Evolutionary conservation across 208 protist genomes (phyloP).

Genomic region (Trypanosoma mega): DNA sequence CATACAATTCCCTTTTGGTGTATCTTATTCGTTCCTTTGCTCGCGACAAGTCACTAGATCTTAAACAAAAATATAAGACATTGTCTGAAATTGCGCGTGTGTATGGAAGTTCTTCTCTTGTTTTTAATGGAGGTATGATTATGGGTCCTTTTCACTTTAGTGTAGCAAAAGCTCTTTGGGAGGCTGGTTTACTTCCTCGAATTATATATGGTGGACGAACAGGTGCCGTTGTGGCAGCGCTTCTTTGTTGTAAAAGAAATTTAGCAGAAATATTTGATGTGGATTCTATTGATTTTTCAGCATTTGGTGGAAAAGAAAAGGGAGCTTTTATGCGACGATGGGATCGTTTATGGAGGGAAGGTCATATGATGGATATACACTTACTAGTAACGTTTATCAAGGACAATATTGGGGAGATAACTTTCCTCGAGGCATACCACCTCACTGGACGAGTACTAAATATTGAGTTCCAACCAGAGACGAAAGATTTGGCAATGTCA

Average conservation of each 20-base stretch:
- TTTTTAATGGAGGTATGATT: slow-evolving; percentile 60
- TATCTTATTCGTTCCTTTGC: slow-evolving; percentile 29
- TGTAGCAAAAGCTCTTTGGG: slow-evolving; percentile 63
- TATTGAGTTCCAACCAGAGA: slow-evolving; percentile 50
- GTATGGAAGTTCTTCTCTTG: slow-evolving; percentile 56
- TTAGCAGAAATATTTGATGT: slow-evolving; percentile 24
- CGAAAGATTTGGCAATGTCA: neutral
- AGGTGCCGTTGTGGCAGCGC: slow-evolving; percentile 62
- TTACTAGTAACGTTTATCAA: slow-evolving; percentile 52
- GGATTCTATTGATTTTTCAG: slow-evolving; percentile 12
- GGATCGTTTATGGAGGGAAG: slow-evolving; percentile 33
- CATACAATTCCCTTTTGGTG: slow-evolving; percentile 59
- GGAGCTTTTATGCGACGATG: slow-evolving; percentile 14
- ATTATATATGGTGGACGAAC: slow-evolving; percentile 64
- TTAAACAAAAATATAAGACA: slow-evolving; percentile 31
- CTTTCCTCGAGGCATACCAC: slow-evolving; percentile 81
- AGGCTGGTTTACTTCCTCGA: slow-evolving; percentile 49
- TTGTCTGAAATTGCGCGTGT: slow-evolving; percentile 38
- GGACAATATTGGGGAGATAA: slow-evolving; percentile 64
- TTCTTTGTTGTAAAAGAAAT: slow-evolving; percentile 57
- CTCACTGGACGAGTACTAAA: slow-evolving; percentile 75
- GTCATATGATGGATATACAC: slow-evolving; percentile 56
- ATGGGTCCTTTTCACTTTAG: slow-evolving; percentile 66
- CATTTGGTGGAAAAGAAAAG: slow-evolving; percentile 7
- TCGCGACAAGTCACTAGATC: slow-evolving; percentile 7